A percentile compares a stretch with the other conserved stretches of the same genome.
Conservation (phyloP, 345 rosid species). For the Gossypium raimondii region DNA sequence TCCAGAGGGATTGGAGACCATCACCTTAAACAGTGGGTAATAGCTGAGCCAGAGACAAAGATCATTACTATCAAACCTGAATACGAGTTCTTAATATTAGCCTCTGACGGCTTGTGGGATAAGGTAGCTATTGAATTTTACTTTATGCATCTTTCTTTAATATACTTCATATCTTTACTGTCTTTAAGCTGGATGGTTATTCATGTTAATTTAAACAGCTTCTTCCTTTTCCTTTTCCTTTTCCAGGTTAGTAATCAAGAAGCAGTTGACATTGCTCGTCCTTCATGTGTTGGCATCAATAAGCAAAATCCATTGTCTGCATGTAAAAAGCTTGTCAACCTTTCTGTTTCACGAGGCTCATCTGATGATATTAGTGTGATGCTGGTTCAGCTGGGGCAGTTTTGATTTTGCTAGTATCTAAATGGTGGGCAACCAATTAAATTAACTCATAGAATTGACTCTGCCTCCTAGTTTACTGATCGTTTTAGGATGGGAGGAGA, state of each 20-base stretch:
- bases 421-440: not conserved
- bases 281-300: constrained; percentile 38
- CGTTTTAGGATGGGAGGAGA: not conserved
- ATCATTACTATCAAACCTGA: constrained; percentile 36
- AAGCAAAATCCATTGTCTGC: constrained; percentile 44
- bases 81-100: constrained; percentile 78
- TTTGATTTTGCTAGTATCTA: constrained; percentile 2
- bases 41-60: constrained; percentile 72
- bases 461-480: not conserved
- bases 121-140: constrained; percentile 34
- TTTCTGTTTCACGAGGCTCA: constrained; percentile 65
- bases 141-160: not conserved
- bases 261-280: constrained; percentile 68
- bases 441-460: not conserved
- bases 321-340: constrained; percentile 58
- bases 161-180: not conserved
- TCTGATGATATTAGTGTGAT: constrained; percentile 67
- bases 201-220: not conserved
- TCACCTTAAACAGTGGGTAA: constrained; percentile 73
- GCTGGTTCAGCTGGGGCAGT: constrained; percentile 45
- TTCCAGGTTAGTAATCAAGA: constrained; percentile 72
- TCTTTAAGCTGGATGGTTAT: not conserved
- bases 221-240: not conserved
- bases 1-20: constrained; percentile 79
- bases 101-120: constrained; percentile 91